Conservation (phyloP, 208 protist species). For the Leishmania tropica region DNA sequence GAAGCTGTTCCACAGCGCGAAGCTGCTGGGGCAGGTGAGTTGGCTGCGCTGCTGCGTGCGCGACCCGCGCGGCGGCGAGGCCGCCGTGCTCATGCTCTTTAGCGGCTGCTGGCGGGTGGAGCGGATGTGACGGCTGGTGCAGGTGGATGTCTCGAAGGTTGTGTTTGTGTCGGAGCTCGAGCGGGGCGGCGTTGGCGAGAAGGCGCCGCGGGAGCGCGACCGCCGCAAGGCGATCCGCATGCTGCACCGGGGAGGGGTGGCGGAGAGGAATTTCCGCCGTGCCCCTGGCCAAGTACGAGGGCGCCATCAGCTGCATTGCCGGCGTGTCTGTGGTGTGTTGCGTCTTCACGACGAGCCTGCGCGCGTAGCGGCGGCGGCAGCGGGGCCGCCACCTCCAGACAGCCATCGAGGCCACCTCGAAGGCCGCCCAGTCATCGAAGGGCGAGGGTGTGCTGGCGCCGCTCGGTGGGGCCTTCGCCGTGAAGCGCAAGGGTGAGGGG, state of each 20-base stretch:
- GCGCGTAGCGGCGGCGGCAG: conserved; percentile 51
- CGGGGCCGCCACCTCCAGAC: conserved; percentile 50
- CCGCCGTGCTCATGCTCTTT: too few species aligned
- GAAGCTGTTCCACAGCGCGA: conserved; percentile 56
- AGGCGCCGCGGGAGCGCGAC: conserved; percentile 59
- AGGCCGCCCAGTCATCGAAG: conserved; percentile 1
- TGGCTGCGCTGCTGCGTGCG: conserved; percentile 55
- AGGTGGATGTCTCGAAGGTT: not conserved
- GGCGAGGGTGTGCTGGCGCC: not conserved
- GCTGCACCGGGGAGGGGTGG: conserved; percentile 50
- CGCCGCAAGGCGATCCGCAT: conserved; percentile 49
- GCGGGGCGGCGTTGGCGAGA: too few species aligned
- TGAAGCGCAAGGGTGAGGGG: conserved; percentile 33
- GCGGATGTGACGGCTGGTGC: not conserved
- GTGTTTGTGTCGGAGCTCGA: too few species aligned
- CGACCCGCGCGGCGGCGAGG: too few species aligned
- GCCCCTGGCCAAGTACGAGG: conserved; percentile 70
- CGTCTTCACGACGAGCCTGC: conserved; percentile 64
- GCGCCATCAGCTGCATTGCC: conserved; percentile 60
- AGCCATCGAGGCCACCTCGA: conserved; percentile 37
- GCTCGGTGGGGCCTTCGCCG: conserved; percentile 16
- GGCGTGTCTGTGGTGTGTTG: conserved; percentile 55
- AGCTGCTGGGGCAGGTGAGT: conserved; percentile 68
- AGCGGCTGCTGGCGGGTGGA: too few species aligned
- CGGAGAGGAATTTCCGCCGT: conserved; percentile 62